Base-by-base conservation (phyloP, 495 filamentous ascomycete genomes). In the Xylaria acuta region DNA sequence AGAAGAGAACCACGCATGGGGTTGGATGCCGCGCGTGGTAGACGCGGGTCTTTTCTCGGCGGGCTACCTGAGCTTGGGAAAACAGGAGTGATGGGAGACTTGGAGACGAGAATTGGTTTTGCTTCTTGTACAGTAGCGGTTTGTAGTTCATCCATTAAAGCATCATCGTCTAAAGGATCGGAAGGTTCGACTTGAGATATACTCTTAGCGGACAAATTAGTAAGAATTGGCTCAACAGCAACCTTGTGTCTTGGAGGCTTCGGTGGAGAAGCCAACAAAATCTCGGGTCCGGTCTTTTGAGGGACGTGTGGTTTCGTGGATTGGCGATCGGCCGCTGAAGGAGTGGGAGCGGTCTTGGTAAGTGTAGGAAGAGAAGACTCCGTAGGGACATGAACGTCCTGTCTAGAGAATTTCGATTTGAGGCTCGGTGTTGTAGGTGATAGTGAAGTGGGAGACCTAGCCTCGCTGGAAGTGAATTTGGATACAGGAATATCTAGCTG, bases 141-240 rank as follows among this genome's bases (percentile, higher is more conserved):
- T 73, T 92, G 92, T 64, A 97, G 84, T 84, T 97, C 94, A 70
- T 96, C 92, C 90, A 97, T 92, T 74, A 97, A 91, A 41, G 91
- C 93, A 80, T 97, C 94, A 79, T 97, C 93, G 8, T 95, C 40
- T 88, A 87, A 69, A 91, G 88, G 75, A 90, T 88, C 75, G 25
- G 74, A 71, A 25, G 90, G 88, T 73, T 91, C 87, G 3, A 90
- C 89, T 72, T 86, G 85, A 32, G 88, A 84, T 34, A 81, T 84
- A 30, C 87, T 89, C 53, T 78, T 80, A 11, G 70, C 49, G 6
- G 54, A 40, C 32, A 86, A 49, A 62, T 84, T 81, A 6, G 86
- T 87, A 65, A 85, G 82, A 71, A 92, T 91, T 14, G 87, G 87
- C 69, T 89, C 89, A 27, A 90, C 75, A 69, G 81, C 73, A 66